Percentiles rank a stretch among this genome's conserved stretches.
These are phyloP conservation scores for Comarum palustre DNA, from an alignment of 306 rosid species.

Conservation along the genomic window DNA sequence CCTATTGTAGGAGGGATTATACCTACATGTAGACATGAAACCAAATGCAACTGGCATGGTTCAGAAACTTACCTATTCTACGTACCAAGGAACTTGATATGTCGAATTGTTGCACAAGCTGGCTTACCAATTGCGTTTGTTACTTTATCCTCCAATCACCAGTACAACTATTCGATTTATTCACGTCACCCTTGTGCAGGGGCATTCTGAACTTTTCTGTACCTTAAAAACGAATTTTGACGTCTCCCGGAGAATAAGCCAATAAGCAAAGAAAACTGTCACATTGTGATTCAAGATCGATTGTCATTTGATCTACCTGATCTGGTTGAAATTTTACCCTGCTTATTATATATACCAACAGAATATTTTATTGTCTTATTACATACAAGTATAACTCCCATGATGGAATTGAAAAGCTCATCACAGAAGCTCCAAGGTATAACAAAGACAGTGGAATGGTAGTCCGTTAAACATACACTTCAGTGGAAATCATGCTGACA, in stretches of 20 bases:
- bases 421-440: slow-evolving; percentile 33
- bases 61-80: not conserved
- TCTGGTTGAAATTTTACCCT: slow-evolving; percentile 6
- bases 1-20: too few relatives aligned
- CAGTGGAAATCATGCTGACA: slow-evolving; percentile 13
- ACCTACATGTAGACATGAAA: too few relatives aligned
- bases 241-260: too few relatives aligned
- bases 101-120: not conserved
- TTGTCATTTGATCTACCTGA: not conserved
- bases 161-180: too few relatives aligned
- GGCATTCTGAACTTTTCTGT: too few relatives aligned
- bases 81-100: not conserved
- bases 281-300: not conserved
- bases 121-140: not conserved
- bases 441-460: slow-evolving; percentile 18
- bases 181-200: too few relatives aligned
- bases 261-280: not conserved
- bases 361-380: not conserved
- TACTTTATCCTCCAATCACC: too few relatives aligned
- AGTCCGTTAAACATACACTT: not conserved
- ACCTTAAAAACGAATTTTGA: too few relatives aligned
- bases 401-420: slow-evolving; percentile 22
- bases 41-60: not conserved
- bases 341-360: slow-evolving; percentile 9
- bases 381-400: slow-evolving; percentile 3